Evolutionary conservation across 805 yeast species (phyloP), one percentile per base, ranked within the genome.

Genomic region (Yamadazyma insecticola): DNA sequence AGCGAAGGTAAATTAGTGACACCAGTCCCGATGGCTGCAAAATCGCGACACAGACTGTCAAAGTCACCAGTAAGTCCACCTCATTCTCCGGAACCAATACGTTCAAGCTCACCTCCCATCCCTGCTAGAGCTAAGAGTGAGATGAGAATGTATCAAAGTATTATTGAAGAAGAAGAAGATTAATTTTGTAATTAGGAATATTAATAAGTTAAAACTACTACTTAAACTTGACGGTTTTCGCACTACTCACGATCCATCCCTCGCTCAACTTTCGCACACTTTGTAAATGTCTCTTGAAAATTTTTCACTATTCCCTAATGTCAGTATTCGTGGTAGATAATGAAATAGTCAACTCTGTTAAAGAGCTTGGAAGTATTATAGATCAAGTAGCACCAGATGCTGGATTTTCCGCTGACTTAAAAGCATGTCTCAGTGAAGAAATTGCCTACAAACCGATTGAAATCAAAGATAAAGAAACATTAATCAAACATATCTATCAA

Each of bases 301-400:
- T 19, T 29, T 22, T 22, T 29, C 32, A 29, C 14, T 28, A 26
- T 16, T n/a, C n/a, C n/a, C n/a, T 28, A 13, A 14, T 64, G 70
- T 60, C 71, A 24, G 70, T 64, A 34, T 55, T 66, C 38, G 60
- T 65, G 29, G 67, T 66, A 15, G 70, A 66, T 36, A 63, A 55
- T 48, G 67, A 60, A 43, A 49, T 66, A 40, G 53, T 49, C 37
- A 67, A 60, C 46, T 62, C 67, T 17, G 53, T 65, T 33, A 50
- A 47, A 29, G 71, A 64, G 43, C 63, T 59, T 37, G 60, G 57
- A 21, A 60, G 51, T 38, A 59, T 63, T 28, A 48, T 65, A 32
- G 69, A 63, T 37, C 46, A 53, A 13, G 46, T 51, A 21, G 45
- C 51, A 36, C 52, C 53, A 34, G 48, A 45, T 36, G 40, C 47